Conservation (phyloP, 352 stramenopile species). For the Phytophthora citricola region DNA sequence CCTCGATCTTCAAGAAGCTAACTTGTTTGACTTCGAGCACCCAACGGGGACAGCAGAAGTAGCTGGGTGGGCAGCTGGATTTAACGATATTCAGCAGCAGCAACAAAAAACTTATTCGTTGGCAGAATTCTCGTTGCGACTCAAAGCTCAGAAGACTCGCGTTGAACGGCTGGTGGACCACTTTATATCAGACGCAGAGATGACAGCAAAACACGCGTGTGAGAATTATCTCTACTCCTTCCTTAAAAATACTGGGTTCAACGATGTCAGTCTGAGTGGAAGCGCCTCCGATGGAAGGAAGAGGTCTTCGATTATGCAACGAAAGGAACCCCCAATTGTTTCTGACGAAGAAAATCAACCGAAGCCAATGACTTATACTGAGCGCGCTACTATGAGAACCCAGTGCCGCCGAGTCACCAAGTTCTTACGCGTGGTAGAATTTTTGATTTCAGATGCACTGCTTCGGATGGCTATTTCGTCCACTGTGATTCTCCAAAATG, state of each 20-base stretch:
- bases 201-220: conserved; percentile 70
- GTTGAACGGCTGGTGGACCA: conserved; percentile 64
- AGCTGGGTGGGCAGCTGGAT: background rate
- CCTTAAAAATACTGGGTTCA: conserved; percentile 63
- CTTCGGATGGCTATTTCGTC: conserved; percentile 77
- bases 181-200: conserved; percentile 62
- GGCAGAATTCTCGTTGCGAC: conserved; percentile 76
- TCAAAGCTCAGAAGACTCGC: conserved; percentile 76
- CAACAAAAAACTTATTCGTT: conserved; percentile 76
- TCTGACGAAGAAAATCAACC: conserved; percentile 26
- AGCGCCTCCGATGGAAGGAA: conserved; percentile 7
- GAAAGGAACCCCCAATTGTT: conserved; percentile 13
- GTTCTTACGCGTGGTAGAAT: conserved; percentile 93
- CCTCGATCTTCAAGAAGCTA: conserved; percentile 49
- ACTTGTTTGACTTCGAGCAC: conserved; percentile 42
- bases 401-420: conserved; percentile 93
- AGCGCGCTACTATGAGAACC: conserved; percentile 89
- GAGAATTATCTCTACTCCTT: conserved; percentile 70
- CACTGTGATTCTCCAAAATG: conserved; percentile 41
- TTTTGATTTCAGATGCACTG: conserved; percentile 85
- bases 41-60: conserved; percentile 12
- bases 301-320: conserved; percentile 25
- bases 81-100: background rate
- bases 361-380: conserved; percentile 94
- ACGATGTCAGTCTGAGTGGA: conserved; percentile 29